A percentile compares a stretch with the other conserved stretches of the same genome.
These are phyloP conservation scores for Pseudozyma tsukubaensis DNA, from an alignment of 1,284 basidiomycete genomes.

Conservation along the genomic window DNA sequence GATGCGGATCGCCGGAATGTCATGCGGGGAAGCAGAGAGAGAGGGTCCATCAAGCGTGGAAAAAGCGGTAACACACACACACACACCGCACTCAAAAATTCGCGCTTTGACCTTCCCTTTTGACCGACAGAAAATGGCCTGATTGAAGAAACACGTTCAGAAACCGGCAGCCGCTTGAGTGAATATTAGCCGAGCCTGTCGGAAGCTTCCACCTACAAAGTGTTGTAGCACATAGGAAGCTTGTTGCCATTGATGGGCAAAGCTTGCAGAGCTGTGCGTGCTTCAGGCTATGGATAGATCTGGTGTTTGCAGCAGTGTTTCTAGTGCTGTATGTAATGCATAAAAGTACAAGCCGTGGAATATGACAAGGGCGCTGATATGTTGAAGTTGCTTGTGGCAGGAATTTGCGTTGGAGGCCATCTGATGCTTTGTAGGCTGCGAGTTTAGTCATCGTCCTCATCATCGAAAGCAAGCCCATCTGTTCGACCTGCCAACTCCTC, in stretches of 20 bases:
- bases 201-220: neutral
- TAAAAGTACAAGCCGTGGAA: constrained; percentile 50
- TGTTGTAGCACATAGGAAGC: too few species aligned
- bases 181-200: constrained; percentile 13
- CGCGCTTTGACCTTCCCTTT: neutral
- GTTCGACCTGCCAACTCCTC: constrained; percentile 30
- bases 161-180: constrained; percentile 7
- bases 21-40: constrained; percentile 1
- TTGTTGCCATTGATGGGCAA: too few species aligned
- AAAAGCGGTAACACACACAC: neutral
- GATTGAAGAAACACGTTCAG: constrained; percentile 9
- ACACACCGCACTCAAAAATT: neutral
- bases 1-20: constrained; percentile 9
- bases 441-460: constrained; percentile 47
- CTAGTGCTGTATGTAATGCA: too few species aligned
- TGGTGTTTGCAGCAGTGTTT: too few species aligned
- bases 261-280: too few species aligned
- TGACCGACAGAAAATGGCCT: constrained; percentile 12
- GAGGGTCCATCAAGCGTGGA: constrained; percentile 17
- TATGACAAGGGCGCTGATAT: too few species aligned
- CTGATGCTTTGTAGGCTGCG: too few species aligned
- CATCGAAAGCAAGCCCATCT: constrained; percentile 44
- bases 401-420: neutral
- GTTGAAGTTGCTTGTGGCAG: too few species aligned
- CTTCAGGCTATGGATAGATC: too few species aligned